These are phyloP conservation scores for Porphyrellus cyaneotinctus DNA, from an alignment of 768 basidiomycete species.

Conservation along the genomic window DNA sequence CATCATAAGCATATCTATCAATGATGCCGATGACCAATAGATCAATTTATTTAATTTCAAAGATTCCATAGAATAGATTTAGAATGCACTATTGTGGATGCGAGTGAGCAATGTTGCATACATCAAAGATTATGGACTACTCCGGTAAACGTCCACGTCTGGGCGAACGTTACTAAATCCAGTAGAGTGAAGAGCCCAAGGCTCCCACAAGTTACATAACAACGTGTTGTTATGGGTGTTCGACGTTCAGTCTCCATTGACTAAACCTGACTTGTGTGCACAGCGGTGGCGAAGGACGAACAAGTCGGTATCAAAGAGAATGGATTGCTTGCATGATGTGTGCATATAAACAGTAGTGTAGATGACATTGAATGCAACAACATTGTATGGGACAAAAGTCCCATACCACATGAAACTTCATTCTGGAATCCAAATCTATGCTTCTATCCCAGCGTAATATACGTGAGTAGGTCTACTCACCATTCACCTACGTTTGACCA, in stretches of 20 bases:
- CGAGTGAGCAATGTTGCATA: too few species aligned
- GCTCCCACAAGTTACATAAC: too few species aligned
- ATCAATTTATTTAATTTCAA: neutral
- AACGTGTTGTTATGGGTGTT: too few species aligned
- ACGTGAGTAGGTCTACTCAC: slow-evolving; percentile 16
- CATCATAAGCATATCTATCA: slow-evolving; percentile 13
- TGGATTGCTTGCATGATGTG: neutral
- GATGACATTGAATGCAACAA: slow-evolving; percentile 5
- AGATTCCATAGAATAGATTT: too few species aligned
- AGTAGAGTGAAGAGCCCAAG: too few species aligned
- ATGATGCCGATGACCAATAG: neutral
- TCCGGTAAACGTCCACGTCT: too few species aligned
- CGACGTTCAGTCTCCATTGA: too few species aligned
- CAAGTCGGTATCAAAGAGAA: slow-evolving; percentile 12
- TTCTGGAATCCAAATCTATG: slow-evolving; percentile 10
- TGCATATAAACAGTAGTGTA: neutral
- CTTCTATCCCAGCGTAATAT: slow-evolving; percentile 1
- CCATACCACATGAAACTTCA: slow-evolving; percentile 3
- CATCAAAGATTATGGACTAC: too few species aligned
- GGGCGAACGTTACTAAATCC: too few species aligned
- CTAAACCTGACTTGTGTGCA: too few species aligned
- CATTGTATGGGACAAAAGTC: neutral
- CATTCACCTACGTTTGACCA: slow-evolving; percentile 28
- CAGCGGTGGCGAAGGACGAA: too few species aligned
- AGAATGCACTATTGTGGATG: too few species aligned